Base-by-base conservation (phyloP, 208 protist species). In the Leishmania amazonensis region DNA sequence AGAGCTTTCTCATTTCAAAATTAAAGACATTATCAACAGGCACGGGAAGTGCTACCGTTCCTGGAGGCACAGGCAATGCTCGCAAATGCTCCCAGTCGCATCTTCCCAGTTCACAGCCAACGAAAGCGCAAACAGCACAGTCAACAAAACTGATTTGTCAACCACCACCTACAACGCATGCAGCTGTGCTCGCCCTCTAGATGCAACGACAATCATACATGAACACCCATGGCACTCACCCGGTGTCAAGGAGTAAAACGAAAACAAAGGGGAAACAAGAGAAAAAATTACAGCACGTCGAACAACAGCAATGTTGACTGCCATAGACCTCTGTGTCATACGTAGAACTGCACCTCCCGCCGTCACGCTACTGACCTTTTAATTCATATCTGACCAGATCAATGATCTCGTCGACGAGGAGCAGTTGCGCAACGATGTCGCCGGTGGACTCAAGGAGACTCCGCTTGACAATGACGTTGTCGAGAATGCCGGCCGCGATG, bases 391-490 rank as follows among this genome's bases (percentile, higher is more conserved):
- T 35, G 31, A 35, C 31, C 31, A 35, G 31, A 35, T 35, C 31
- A 35, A 35, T 35, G 31, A 35, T 35, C 92, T 99, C 99, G 87
- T 99, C 99, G 9, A 99, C 99, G 11, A 99, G 93, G 15, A 99
- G 92, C 2, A 99, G 88, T 88, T 99, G 98, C 28, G 97, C 92
- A 9, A 99, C 95, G 91, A 99, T 99, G 35, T 99, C 93, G 13
- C 98, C 93, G 28, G 92, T 95, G 6, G 98, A 96, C 84, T 99
- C 93, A 15, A 99, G 79, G 35, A 99, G 81, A 83, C 99, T 99
- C 79, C 95, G 89, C 91, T 99, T 99, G n/a, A 99, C 99, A 75
- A 96, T 91, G 79, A 99, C 99, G 90, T 99, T 99, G 91, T 99
- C 99, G 64, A 96, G 97, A 75, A 99, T 97, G 72, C 99, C 99